Base-by-base conservation (phyloP, 2,329 filamentous ascomycete genomes). In the Dryadomyces quercivorus region DNA sequence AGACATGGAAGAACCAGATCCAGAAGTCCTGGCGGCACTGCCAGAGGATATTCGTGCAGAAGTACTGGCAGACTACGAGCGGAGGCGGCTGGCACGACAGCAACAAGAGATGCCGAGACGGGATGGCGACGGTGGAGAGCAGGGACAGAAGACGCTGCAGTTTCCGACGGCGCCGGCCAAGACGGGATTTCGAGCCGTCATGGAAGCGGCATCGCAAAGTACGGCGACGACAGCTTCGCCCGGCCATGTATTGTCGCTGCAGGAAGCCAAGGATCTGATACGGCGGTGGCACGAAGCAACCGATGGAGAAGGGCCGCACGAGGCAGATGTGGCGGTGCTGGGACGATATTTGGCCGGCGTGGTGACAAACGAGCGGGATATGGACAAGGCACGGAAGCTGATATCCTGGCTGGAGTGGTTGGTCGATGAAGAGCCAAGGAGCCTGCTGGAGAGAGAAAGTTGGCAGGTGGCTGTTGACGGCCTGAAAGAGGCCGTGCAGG, bases 301-400 rank as follows among this genome's bases (percentile, higher is more conserved):
- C 57, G 72, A 68, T 40, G 74, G 74, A 5, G 85, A 91, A 3
- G 89, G 87, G 0, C 93, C 93, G 1, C 90, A 93, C 67, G 69
- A 70, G 0, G 82, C 86, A 55, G 93, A 98, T 67, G 84, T 92
- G 0, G 76, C 76, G 44, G 82, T 91, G 42, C 73, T 97, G 57
- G 80, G 77, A 53, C 78, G 74, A 62, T 97, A 95, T 67, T 42
- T 97, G 34, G 72, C 66, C 5, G 77, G 77, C 26, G 88, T 97
- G 0, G 76, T 95, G 0, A 57, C 70, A 1, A 84, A 92, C 55
- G 93, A 97, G 67, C 74, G 77, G 56, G 84, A 96, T 65, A 75
- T 96, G 63, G 93, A 88, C 60, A 86, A 91, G 58, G 92, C 88
- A 63, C 89, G 95, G 67, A 93, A 93, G 12, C 86, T 92, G 0